Base-by-base conservation (phyloP, 768 basidiomycete species). In the Naganishia onofrii region DNA sequence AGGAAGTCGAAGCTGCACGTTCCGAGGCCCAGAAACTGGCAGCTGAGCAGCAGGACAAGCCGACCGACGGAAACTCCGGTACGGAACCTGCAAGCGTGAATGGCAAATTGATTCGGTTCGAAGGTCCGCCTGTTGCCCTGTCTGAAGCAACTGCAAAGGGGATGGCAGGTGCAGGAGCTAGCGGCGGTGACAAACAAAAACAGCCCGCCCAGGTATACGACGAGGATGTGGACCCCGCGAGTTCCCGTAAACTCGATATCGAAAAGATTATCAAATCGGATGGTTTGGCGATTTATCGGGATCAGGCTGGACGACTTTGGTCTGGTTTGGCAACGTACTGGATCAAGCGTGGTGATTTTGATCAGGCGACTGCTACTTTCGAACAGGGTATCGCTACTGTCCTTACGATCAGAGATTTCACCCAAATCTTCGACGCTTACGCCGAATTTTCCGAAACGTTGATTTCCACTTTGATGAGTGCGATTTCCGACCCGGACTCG, bases 321-420 rank as follows among this genome's bases (percentile, higher is more conserved):
- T 90, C 92, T 6, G 96, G 95, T 0, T 82, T 98, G 32, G 94
- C 94, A 0, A 97, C 94, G 0, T 98, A 95, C 78, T 99, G 95
- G 95, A 94, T 94, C 80, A 96, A 96, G 82, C 88, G 93, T 6
- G 92, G 87, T 66, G 96, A 98, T 78, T 97, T 99, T 77, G 93
- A 93, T 38, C 74, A 90, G 64, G 92, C 92, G 19, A 91, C 89
- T 73, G 84, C 84, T 60, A 92, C 90, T 0, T 98, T 98, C 78
- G 96, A 98, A 81, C 81, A 87, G 28, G 96, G 93, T 17, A 85
- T 97, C 73, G 85, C 86, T 21, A 84, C 83, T 0, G 95, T 98
- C 21, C 82, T 98, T 75, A 97, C 95, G 0, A 89, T 97, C 73
- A 87, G 94, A 38, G 96, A 98, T 82, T 99, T 99, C 79, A 93